Conservation (phyloP, 345 rosid species). For the Ricinus communis region DNA sequence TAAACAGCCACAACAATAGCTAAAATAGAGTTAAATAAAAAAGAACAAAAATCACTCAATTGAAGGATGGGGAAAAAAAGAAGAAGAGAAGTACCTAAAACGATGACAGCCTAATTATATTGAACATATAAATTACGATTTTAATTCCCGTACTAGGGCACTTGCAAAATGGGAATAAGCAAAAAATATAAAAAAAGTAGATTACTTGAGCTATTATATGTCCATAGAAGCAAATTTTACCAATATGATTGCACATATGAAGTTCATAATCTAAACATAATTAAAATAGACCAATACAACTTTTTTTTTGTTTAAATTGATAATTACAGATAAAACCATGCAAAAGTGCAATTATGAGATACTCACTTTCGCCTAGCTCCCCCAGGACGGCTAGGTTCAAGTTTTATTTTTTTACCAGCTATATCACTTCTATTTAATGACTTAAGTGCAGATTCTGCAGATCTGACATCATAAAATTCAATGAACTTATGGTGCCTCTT, state of each 20-base stretch:
- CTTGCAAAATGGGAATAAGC: not conserved
- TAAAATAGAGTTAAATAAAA: not conserved
- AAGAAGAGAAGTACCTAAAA: not conserved
- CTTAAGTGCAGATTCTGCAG: conserved; percentile 75
- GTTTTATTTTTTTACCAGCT: conserved; percentile 83
- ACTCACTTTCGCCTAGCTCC: conserved; percentile 61
- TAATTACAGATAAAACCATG: not conserved
- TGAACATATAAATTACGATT: too few species aligned
- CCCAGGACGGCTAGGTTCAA: conserved; percentile 87
- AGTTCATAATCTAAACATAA: not conserved
- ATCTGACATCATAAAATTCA: conserved; percentile 79
- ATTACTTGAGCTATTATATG: not conserved
- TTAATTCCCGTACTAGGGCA: not conserved
- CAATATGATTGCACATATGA: not conserved
- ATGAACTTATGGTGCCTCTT: conserved; percentile 83
- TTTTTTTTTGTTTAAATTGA: too few species aligned
- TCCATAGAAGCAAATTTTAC: not conserved
- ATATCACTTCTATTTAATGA: conserved; percentile 69
- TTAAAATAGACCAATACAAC: not conserved
- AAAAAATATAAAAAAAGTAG: not conserved
- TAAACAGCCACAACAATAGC: not conserved
- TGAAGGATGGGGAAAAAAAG: not conserved
- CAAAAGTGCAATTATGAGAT: not conserved
- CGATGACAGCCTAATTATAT: not conserved
- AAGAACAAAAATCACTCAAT: not conserved